Evolutionary conservation across 352 stramenopile species (phyloP).

Genomic region (Pythium insidiosum): DNA sequence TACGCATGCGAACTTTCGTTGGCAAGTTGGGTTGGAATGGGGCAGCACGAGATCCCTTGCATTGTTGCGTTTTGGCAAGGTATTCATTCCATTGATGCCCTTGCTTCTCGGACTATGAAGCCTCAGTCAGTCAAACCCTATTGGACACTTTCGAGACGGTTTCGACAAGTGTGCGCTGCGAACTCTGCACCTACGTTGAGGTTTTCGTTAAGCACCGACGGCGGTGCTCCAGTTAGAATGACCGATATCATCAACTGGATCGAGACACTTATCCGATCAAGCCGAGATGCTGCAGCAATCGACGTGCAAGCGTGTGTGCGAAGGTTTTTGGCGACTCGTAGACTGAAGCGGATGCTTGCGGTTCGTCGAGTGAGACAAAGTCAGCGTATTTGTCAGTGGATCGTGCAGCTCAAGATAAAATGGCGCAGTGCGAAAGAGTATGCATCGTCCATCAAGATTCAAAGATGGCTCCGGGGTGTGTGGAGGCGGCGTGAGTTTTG

Average conservation of each 20-base stretch:
- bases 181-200: too few species aligned
- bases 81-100: too few species aligned
- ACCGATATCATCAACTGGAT: slow-evolving; percentile 11
- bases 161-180: slow-evolving; percentile 1
- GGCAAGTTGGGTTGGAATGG: slow-evolving; percentile 21
- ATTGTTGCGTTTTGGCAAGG: slow-evolving; percentile 37
- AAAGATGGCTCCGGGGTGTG: slow-evolving; percentile 16
- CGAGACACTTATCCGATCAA: too few species aligned
- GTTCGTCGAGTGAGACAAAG: slow-evolving; percentile 10
- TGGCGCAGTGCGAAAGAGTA: slow-evolving; percentile 11
- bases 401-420: slow-evolving; percentile 10
- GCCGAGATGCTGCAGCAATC: slow-evolving; percentile 5
- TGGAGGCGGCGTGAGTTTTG: slow-evolving; percentile 14
- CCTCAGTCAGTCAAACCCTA: too few species aligned
- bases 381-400: slow-evolving; percentile 18
- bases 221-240: too few species aligned
- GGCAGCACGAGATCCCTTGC: slow-evolving; percentile 14
- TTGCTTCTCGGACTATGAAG: too few species aligned
- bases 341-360: slow-evolving; percentile 12
- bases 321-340: slow-evolving; percentile 10
- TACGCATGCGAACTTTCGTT: too few species aligned
- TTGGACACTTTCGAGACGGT: slow-evolving; percentile 12
- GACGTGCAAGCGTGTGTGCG: slow-evolving; percentile 15
- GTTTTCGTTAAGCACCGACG: too few species aligned
- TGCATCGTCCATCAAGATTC: slow-evolving; percentile 13